Evolutionary conservation across 192 early-diverging fungal genomes (phyloP), one percentile per base, ranked within the genome.

Genomic region (Tieghemiomyces parasiticus): DNA sequence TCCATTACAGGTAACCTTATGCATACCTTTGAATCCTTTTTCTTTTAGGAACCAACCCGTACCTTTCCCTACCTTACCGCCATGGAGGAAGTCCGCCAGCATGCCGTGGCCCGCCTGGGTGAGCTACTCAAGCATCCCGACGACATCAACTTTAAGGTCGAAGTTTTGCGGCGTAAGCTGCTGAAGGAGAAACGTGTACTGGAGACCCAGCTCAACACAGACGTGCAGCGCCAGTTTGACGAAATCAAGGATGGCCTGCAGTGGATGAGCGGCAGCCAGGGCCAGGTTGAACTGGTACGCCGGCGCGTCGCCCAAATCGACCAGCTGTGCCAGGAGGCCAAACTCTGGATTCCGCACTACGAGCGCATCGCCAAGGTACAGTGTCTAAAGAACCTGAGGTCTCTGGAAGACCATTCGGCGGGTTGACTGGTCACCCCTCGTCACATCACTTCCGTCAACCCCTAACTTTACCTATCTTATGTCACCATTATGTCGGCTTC

Each of bases 131-230:
- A 84, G 47, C 89, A 93, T 71, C 95, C 95, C 6, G 95, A 98
- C 72, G 95, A 98, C 74, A 78, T 98, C 22, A 80, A 77, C 20
- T 86, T 85, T 71, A 93, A 88, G 64, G 83, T 95, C 12, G 74
- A 79, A 25, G 74, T 80, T 8, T 62, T 96, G 30, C 81, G 86
- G 58, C 81, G 84, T 59, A 91, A 91, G 65, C 78, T 93, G 53
- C 83, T 83, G 3, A 82, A 86, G 63, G 96, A 99, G 75, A 81
- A 88, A 66, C 87, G 90, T 12, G 78, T 85, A 25, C 86, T 97
- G 26, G 93, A 97, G 70, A 91, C 94, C 16, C 94, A 99, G 69
- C 78, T 99, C 42, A 95, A 93, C 65, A 88, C 92, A 9, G 90
- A 89, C 19, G 89, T 93, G 50, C 91, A 97, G 67, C 71, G 81